phyloP scores from a whole-genome alignment of 257 asterid species.

The Anisodus acutangulus region DNA sequence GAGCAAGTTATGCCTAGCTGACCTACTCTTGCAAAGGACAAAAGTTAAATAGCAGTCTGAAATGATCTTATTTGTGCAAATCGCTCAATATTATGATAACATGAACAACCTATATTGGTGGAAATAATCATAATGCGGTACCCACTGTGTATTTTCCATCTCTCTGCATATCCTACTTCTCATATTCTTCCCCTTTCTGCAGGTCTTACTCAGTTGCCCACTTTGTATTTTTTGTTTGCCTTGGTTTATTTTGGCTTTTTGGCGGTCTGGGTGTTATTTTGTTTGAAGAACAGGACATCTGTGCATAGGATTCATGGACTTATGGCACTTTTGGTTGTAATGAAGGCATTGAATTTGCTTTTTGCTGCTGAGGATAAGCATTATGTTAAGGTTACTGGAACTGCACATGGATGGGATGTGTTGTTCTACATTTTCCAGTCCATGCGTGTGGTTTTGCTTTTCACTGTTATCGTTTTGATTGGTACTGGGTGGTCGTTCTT shows the following conservation, averaged over 20 bases:
- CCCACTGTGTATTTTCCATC: background rate
- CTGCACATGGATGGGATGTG: constrained; percentile 98
- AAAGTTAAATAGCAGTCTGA: background rate
- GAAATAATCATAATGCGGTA: background rate
- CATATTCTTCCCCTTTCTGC: constrained; percentile 31
- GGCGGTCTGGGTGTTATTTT: constrained; percentile 63
- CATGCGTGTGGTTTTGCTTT: constrained; percentile 79
- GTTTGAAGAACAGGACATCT: constrained; percentile 58
- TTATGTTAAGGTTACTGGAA: constrained; percentile 90
- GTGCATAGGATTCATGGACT: constrained; percentile 86
- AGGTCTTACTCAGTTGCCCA: constrained; percentile 83
- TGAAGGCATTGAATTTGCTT: constrained; percentile 85
- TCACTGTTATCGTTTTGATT: constrained; percentile 79
- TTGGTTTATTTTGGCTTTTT: constrained; percentile 61
- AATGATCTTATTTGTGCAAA: background rate
- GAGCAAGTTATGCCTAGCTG: background rate
- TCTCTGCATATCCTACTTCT: background rate
- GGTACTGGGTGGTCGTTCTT: constrained; percentile 95
- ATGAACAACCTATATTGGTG: background rate
- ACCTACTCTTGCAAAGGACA: constrained; percentile 2
- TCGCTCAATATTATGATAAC: background rate
- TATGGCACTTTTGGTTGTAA: constrained; percentile 74
- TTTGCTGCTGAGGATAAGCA: constrained; percentile 96
- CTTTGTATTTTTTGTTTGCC: constrained; percentile 68
- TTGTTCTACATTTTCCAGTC: constrained; percentile 92